Evolutionary conservation across 2,329 filamentous ascomycete genomes (phyloP).

Genomic region (Xylaria sp.): DNA sequence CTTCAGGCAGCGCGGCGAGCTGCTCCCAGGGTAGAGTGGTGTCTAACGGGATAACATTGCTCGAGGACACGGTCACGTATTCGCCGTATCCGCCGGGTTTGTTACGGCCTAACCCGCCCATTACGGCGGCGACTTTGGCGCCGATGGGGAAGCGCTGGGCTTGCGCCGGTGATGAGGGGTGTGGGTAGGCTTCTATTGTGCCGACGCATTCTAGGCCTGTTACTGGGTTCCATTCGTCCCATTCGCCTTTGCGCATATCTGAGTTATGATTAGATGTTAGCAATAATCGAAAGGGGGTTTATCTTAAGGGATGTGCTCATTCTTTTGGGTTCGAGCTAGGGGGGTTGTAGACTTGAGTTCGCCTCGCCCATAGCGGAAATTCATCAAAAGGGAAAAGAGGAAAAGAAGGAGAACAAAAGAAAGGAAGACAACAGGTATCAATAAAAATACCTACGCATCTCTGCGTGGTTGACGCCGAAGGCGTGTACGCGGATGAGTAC

Average conservation of each 20-base stretch:
- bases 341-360: not conserved
- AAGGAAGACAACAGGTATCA: too few species aligned
- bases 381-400: too few species aligned
- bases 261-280: not conserved
- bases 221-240: constrained; percentile 47
- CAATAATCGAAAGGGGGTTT: not conserved
- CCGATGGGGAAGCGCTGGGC: constrained; percentile 43
- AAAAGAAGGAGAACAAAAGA: too few species aligned
- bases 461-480: constrained; percentile 52
- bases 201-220: constrained; percentile 51
- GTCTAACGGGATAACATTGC: constrained; percentile 43
- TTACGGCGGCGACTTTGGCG: constrained; percentile 45
- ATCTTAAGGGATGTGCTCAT: not conserved
- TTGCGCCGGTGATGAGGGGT: constrained; percentile 32
- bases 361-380: not conserved
- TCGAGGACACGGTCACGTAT: constrained; percentile 42
- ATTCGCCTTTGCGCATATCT: constrained; percentile 51
- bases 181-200: constrained; percentile 36
- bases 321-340: not conserved
- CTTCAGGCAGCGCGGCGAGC: constrained; percentile 49
- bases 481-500: constrained; percentile 46
- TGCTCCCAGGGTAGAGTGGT: constrained; percentile 44
- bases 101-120: constrained; percentile 51
- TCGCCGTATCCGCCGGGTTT: constrained; percentile 48
- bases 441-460: constrained; percentile 47